phyloP scores from a whole-genome alignment of 495 filamentous ascomycete species.

The Tuber umbilicatum region DNA sequence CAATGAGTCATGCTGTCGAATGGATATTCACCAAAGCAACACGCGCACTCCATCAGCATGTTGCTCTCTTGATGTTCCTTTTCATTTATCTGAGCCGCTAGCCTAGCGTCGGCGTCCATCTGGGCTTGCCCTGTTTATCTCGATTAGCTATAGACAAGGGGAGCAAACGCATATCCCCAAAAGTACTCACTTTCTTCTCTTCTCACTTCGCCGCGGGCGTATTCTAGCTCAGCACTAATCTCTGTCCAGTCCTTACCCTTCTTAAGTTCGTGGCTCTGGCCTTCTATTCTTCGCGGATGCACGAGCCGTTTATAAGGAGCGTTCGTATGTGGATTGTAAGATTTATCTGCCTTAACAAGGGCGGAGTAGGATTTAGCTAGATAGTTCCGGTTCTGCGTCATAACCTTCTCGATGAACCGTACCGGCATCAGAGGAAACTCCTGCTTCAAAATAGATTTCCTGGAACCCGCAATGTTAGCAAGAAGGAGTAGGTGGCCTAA shows the following conservation, averaged over 20 bases:
- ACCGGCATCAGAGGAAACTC: conserved; percentile 49
- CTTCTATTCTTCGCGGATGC: conserved; percentile 28
- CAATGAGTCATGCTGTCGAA: conserved; percentile 64
- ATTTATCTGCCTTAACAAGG: conserved; percentile 45
- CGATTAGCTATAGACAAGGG: conserved; percentile 12
- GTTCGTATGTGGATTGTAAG: conserved; percentile 31
- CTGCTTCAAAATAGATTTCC: conserved; percentile 45
- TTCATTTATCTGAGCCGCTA: conserved; percentile 38
- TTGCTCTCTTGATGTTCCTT: conserved; percentile 48
- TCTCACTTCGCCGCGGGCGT: conserved; percentile 28
- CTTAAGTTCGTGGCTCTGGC: conserved; percentile 19
- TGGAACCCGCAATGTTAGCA: background rate
- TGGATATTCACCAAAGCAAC: conserved; percentile 63
- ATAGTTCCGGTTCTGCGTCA: conserved; percentile 43
- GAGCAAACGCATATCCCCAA: background rate
- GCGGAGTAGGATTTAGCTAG: conserved; percentile 47
- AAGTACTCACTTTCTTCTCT: conserved; percentile 36
- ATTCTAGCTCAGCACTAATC: conserved; percentile 33
- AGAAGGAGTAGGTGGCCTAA: conserved; percentile 21
- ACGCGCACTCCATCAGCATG: conserved; percentile 57
- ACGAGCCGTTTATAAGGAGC: conserved; percentile 43
- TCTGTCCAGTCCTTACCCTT: conserved; percentile 28
- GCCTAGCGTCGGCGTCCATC: conserved; percentile 33
- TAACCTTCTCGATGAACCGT: conserved; percentile 46
- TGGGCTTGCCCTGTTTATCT: conserved; percentile 26